Evolutionary conservation across 495 filamentous ascomycete species (phyloP).

Genomic region (Talaromyces stipitatus): DNA sequence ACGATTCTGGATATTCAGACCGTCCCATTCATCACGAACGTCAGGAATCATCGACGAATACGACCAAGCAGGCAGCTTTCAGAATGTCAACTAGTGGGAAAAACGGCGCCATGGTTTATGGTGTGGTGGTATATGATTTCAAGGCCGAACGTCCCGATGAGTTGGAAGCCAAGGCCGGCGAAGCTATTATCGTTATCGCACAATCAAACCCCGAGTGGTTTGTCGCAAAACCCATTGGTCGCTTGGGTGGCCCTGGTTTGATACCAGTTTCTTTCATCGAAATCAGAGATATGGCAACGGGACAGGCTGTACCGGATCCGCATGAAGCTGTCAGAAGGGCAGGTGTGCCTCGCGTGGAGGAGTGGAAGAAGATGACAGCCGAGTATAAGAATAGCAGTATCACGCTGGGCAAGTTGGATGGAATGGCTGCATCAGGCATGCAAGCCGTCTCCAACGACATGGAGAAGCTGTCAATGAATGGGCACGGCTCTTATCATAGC

Average conservation of each 20-base stretch:
- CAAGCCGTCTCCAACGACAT: constrained; percentile 59
- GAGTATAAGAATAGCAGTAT: constrained; percentile 99
- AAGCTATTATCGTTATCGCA: constrained; percentile 96
- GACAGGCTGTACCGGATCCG: constrained; percentile 72
- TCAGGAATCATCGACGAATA: constrained; percentile 27
- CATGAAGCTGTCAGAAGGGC: constrained; percentile 81
- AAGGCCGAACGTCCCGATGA: constrained; percentile 91
- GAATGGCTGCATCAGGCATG: constrained; percentile 25
- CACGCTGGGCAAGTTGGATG: constrained; percentile 83
- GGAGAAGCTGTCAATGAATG: constrained; percentile 67
- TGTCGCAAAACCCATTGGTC: constrained; percentile 94
- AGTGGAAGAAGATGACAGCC: constrained; percentile 99
- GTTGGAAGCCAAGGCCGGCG: constrained; percentile 87
- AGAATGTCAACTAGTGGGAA: constrained; percentile 51
- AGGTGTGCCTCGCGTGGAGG: constrained; percentile 94
- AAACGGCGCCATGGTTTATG: constrained; percentile 84
- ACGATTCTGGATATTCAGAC: constrained; percentile 81
- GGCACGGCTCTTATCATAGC: constrained; percentile 18
- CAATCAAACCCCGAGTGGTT: constrained; percentile 99
- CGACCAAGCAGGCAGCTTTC: constrained; percentile 10
- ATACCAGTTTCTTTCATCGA: constrained; percentile 98
- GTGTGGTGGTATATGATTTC: constrained; percentile 96
- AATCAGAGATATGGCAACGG: constrained; percentile 87
- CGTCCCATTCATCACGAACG: constrained; percentile 28
- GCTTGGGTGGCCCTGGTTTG: constrained; percentile 86